Evolutionary conservation across 805 yeast genomes (phyloP).

Genomic region (Alloascoidea africana): DNA sequence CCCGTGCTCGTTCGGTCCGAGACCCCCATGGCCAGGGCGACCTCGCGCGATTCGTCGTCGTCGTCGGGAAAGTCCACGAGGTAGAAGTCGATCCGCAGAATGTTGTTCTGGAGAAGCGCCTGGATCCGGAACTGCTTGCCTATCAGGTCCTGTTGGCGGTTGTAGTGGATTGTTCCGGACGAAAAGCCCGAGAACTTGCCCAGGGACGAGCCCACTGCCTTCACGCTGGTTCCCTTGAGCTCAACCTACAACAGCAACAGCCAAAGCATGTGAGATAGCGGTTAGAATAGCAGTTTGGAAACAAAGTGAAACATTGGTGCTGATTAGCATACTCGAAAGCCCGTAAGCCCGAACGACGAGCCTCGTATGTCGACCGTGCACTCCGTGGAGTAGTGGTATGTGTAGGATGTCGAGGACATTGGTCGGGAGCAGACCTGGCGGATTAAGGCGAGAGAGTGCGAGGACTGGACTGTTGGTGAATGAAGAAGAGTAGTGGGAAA

Average conservation of each 20-base stretch:
- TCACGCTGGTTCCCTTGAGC: background rate
- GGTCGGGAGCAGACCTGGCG: too few relatives aligned
- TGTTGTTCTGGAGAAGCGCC: background rate
- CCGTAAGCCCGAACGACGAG: background rate
- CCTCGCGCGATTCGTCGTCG: too few relatives aligned
- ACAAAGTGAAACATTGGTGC: background rate
- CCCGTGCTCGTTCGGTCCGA: too few relatives aligned
- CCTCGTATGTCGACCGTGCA: background rate
- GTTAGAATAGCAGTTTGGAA: background rate
- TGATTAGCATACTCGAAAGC: background rate
- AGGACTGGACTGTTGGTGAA: too few relatives aligned
- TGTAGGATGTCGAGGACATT: too few relatives aligned
- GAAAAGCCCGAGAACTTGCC: background rate
- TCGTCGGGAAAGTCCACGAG: too few relatives aligned
- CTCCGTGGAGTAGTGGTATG: too few relatives aligned
- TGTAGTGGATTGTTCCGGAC: background rate
- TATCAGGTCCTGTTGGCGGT: background rate
- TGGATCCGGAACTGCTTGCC: conserved; percentile 1
- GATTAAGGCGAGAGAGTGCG: too few relatives aligned
- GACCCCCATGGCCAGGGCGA: too few relatives aligned
- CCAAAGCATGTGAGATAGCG: background rate
- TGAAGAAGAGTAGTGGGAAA: too few relatives aligned
- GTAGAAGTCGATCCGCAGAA: background rate
- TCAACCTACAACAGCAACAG: too few relatives aligned
- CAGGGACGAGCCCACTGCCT: background rate